phyloP scores from a whole-genome alignment of 2,329 filamentous ascomycete species.

The Fusarium ambrosium region DNA sequence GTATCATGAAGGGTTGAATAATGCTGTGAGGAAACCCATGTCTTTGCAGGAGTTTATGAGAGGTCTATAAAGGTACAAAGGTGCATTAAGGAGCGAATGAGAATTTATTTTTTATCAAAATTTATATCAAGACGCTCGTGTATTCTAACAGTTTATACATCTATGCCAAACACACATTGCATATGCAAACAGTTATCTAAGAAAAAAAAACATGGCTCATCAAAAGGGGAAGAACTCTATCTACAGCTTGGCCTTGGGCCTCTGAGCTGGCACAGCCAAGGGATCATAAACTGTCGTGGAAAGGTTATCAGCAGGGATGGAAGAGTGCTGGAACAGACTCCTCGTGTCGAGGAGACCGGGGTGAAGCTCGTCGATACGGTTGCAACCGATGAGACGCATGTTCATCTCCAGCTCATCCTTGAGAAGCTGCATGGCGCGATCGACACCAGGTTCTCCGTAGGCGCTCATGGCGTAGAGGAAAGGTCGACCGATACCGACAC shows the following conservation, averaged over 20 bases:
- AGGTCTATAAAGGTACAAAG: constrained; percentile 62
- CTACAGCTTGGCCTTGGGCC: constrained; percentile 66
- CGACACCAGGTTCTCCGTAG: constrained; percentile 89
- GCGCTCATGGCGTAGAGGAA: constrained; percentile 97
- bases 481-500: constrained; percentile 92
- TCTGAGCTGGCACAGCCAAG: constrained; percentile 65
- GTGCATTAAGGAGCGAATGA: constrained; percentile 16
- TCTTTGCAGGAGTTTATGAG: constrained; percentile 83
- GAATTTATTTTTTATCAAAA: background rate
- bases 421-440: constrained; percentile 90
- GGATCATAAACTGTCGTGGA: constrained; percentile 66
- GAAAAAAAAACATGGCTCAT: constrained; percentile 5
- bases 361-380: constrained; percentile 80
- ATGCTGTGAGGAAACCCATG: constrained; percentile 91
- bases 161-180: constrained; percentile 12
- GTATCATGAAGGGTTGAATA: constrained; percentile 91
- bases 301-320: constrained; percentile 64
- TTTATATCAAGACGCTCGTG: constrained; percentile 21
- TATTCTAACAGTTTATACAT: constrained; percentile 37
- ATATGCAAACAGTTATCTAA: background rate
- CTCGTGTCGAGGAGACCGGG: constrained; percentile 84
- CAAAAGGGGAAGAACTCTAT: background rate
- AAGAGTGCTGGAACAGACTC: constrained; percentile 71
- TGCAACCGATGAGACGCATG: constrained; percentile 92
- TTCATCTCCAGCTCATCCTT: constrained; percentile 99